These are phyloP conservation scores for Pythium myriotylum DNA, from an alignment of 352 stramenopile species.

Conservation along the genomic window DNA sequence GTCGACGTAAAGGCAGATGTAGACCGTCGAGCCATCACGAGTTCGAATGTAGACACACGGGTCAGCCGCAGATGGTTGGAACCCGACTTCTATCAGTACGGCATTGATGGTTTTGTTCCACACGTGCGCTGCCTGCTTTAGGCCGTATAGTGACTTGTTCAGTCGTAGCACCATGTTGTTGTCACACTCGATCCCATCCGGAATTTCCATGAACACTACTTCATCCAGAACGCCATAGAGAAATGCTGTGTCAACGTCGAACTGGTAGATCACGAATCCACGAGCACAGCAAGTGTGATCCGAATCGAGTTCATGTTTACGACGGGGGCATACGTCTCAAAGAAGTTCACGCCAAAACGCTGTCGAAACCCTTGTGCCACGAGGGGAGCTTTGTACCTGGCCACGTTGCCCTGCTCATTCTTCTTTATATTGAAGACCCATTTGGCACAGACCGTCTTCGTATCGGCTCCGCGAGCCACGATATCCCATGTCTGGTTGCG, in stretches of 20 bases:
- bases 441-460: slow-evolving; percentile 29
- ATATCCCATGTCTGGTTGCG: slow-evolving; percentile 7
- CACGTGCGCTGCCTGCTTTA: slow-evolving; percentile 17
- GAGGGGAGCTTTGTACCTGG: slow-evolving; percentile 2
- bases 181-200: slow-evolving; percentile 2
- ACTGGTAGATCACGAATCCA: slow-evolving; percentile 32
- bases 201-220: slow-evolving; percentile 15
- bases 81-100: not conserved
- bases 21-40: not conserved
- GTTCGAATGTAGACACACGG: slow-evolving; percentile 3
- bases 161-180: not conserved
- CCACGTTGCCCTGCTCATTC: slow-evolving; percentile 32
- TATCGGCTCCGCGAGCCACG: not conserved
- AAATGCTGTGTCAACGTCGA: slow-evolving; percentile 42
- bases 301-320: slow-evolving; percentile 42
- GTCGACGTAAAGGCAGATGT: slow-evolving; percentile 14
- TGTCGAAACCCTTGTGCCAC: slow-evolving; percentile 39
- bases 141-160: slow-evolving; percentile 21
- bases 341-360: slow-evolving; percentile 28
- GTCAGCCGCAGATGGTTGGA: not conserved
- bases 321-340: slow-evolving; percentile 29
- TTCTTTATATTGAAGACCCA: slow-evolving; percentile 45
- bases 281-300: slow-evolving; percentile 13
- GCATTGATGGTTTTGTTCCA: slow-evolving; percentile 12
- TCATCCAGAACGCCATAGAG: slow-evolving; percentile 32